Percentiles rank a stretch among this genome's conserved stretches.
These are phyloP conservation scores for Pseudogymnoascus sp. DNA, from an alignment of 2,329 filamentous ascomycete genomes.

Conservation along the genomic window DNA sequence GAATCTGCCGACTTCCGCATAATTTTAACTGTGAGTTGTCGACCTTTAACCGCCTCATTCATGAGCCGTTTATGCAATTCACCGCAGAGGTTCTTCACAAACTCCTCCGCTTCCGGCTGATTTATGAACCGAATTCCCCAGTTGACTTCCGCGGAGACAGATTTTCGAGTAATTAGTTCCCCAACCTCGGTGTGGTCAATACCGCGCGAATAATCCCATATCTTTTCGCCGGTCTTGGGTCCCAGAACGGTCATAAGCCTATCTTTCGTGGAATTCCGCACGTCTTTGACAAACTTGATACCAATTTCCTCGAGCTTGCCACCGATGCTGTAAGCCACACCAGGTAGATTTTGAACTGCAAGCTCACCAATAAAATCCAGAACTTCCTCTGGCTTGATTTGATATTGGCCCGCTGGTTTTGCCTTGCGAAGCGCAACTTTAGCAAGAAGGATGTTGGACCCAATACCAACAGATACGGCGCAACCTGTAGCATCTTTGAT, in stretches of 20 bases:
- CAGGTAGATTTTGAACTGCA: conserved; percentile 73
- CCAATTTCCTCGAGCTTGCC: conserved; percentile 83
- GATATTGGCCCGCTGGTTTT: conserved; percentile 88
- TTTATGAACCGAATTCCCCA: conserved; percentile 96
- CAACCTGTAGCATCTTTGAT: conserved; percentile 73
- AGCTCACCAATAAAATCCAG: conserved; percentile 69
- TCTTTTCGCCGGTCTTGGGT: conserved; percentile 83
- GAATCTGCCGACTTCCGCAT: conserved; percentile 83
- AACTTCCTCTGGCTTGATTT: conserved; percentile 73
- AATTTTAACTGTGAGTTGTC: conserved; percentile 85
- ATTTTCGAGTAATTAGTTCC: conserved; percentile 78
- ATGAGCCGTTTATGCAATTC: conserved; percentile 75
- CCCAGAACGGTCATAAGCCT: conserved; percentile 65
- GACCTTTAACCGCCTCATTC: conserved; percentile 79
- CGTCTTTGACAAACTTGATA: conserved; percentile 72
- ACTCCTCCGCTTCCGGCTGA: conserved; percentile 88
- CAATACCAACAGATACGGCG: conserved; percentile 86
- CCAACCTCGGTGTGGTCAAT: conserved; percentile 82
- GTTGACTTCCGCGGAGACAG: conserved; percentile 92
- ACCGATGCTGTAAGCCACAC: conserved; percentile 84
- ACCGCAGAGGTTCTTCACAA: conserved; percentile 73
- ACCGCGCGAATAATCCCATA: conserved; percentile 84
- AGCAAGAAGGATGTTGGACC: conserved; percentile 80
- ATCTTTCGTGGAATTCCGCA: conserved; percentile 69
- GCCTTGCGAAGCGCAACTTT: conserved; percentile 86